Conservation (phyloP, 1,284 basidiomycete genomes). For the Naganishia liquefaciens region DNA sequence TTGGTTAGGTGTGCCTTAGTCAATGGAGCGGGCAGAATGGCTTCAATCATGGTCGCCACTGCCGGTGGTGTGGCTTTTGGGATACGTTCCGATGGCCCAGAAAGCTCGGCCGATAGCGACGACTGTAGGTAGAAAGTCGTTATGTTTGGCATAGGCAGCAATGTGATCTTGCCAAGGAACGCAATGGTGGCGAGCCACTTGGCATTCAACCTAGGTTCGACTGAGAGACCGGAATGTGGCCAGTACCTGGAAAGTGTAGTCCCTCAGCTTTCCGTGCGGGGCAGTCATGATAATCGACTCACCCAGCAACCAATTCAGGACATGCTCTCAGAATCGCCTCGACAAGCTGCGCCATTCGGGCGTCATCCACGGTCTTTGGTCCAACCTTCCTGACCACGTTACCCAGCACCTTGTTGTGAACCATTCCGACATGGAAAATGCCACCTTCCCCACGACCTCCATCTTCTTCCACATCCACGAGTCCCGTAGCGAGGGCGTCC, state of each 20-base stretch:
- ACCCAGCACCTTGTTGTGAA: slow-evolving; percentile 78
- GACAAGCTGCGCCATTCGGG: slow-evolving; percentile 74
- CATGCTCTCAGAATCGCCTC: slow-evolving; percentile 74
- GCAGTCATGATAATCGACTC: slow-evolving; percentile 40
- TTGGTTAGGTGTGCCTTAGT: slow-evolving; percentile 73
- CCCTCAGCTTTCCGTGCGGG: slow-evolving; percentile 19
- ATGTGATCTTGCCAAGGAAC: slow-evolving; percentile 74
- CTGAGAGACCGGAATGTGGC: slow-evolving; percentile 68
- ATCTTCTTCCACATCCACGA: slow-evolving; percentile 48
- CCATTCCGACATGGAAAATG: slow-evolving; percentile 26
- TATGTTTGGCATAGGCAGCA: slow-evolving; percentile 66
- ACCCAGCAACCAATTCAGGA: slow-evolving; percentile 82
- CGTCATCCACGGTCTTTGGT: slow-evolving; percentile 73
- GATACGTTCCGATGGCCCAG: slow-evolving; percentile 37
- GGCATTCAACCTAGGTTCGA: slow-evolving; percentile 83
- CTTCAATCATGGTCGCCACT: slow-evolving; percentile 67
- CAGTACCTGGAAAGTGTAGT: slow-evolving; percentile 63
- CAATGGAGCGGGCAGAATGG: slow-evolving; percentile 70
- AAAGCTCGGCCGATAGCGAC: slow-evolving; percentile 37
- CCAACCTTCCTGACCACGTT: slow-evolving; percentile 69
- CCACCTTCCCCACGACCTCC: slow-evolving; percentile 55
- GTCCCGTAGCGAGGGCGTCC: slow-evolving; percentile 44
- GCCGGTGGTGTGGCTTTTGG: slow-evolving; percentile 73
- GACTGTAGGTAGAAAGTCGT: slow-evolving; percentile 62
- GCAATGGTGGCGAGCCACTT: slow-evolving; percentile 87